A percentile compares a stretch with the other conserved stretches of the same genome.
Conservation (phyloP, 169 alveolate genomes). For the Eimeria acervulina region DNA sequence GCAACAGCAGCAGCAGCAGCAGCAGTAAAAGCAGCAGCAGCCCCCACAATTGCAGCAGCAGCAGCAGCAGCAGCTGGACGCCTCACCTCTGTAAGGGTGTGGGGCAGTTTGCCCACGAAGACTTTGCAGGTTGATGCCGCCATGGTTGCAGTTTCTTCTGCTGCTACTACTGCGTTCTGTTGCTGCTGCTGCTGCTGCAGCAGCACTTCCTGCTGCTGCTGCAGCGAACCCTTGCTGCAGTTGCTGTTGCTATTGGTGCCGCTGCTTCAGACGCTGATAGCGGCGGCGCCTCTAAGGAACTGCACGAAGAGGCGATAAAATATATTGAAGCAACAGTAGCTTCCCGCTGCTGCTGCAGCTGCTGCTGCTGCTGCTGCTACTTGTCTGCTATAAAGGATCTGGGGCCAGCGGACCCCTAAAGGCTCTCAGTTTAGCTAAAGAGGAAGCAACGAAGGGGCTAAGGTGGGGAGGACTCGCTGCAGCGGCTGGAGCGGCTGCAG, state of each 20-base stretch:
- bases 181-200: constrained; percentile 27
- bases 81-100: constrained; percentile 38
- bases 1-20: constrained; percentile 26
- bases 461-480: too few species aligned
- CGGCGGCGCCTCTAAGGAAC: neutral
- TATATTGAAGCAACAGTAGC: neutral
- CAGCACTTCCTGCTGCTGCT: neutral
- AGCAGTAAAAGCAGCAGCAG: constrained; percentile 11
- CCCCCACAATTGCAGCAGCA: neutral
- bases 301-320: neutral
- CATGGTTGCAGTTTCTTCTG: constrained; percentile 17
- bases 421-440: too few species aligned
- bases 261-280: neutral
- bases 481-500: too few species aligned
- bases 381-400: too few species aligned
- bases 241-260: neutral
- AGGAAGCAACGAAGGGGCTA: too few species aligned
- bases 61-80: neutral
- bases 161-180: neutral
- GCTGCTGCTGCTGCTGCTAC: constrained; percentile 55
- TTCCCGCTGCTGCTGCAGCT: constrained; percentile 27
- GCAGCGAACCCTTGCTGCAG: too few species aligned
- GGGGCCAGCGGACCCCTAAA: too few species aligned
- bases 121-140: constrained; percentile 64
- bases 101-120: constrained; percentile 36